Percentiles rank a stretch among this genome's conserved stretches.
phyloP scores from a whole-genome alignment of 2,329 filamentous ascomycete species.

The Ceratocystis huliohia region DNA sequence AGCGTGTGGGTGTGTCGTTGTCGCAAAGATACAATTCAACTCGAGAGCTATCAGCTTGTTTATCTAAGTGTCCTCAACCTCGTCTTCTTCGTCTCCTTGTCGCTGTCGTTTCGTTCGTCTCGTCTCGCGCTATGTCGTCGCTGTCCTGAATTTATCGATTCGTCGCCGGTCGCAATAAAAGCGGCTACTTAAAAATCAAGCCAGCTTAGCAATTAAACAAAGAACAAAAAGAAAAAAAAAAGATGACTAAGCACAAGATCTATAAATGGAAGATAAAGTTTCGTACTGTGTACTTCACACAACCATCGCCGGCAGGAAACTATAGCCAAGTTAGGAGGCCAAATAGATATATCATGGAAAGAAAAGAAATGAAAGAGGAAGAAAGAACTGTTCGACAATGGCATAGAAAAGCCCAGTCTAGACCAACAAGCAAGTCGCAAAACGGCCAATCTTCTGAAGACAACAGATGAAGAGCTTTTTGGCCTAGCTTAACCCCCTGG shows the following conservation, averaged over 20 bases:
- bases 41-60: too few relatives aligned
- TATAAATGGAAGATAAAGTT: not conserved
- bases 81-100: not conserved
- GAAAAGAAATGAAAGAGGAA: not conserved
- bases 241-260: not conserved
- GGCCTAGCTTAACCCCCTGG: too few relatives aligned
- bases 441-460: too few relatives aligned
- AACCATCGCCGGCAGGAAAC: too few relatives aligned
- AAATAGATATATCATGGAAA: not conserved
- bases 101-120: not conserved
- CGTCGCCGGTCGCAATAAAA: too few relatives aligned
- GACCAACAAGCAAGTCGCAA: not conserved
- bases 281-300: too few relatives aligned
- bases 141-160: not conserved
- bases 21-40: not conserved
- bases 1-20: not conserved
- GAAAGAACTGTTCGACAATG: not conserved
- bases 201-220: not conserved
- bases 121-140: not conserved
- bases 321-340: not conserved
- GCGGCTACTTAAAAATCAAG: not conserved
- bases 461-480: too few relatives aligned
- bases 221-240: not conserved
- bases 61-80: too few relatives aligned
- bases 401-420: not conserved